phyloP scores from a whole-genome alignment of 768 basidiomycete species.

The Hydnomerulius pinastri region DNA sequence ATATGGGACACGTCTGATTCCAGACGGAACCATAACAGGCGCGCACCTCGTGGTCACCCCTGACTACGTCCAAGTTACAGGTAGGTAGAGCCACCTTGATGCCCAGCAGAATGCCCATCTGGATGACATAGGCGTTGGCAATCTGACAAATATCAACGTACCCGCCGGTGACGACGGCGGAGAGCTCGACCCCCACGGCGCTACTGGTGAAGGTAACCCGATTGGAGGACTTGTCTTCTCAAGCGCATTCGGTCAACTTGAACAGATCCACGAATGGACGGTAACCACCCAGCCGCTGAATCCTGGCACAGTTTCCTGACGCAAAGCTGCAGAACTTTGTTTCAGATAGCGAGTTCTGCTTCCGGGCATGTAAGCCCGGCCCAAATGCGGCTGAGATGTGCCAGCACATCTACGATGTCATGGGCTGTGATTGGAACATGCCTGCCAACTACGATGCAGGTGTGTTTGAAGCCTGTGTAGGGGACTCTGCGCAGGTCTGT shows the following conservation, averaged over 20 bases:
- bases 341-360: conserved; percentile 61
- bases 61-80: conserved; percentile 75
- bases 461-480: conserved; percentile 52
- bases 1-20: conserved; percentile 68
- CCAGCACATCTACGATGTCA: conserved; percentile 57
- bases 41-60: conserved; percentile 73
- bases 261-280: conserved; percentile 76
- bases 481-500: conserved; percentile 50
- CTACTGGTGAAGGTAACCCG: conserved; percentile 57
- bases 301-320: conserved; percentile 12
- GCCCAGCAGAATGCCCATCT: conserved; percentile 19
- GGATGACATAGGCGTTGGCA: conserved; percentile 55
- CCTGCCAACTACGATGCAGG: conserved; percentile 49
- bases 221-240: conserved; percentile 76
- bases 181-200: conserved; percentile 72
- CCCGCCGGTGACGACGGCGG: conserved; percentile 60
- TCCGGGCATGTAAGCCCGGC: conserved; percentile 65
- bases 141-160: conserved; percentile 67
- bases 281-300: conserved; percentile 29
- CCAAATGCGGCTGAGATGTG: conserved; percentile 53
- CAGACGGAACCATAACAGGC: conserved; percentile 66
- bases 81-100: conserved; percentile 30
- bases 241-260: conserved; percentile 56
- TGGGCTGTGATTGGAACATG: conserved; percentile 68
- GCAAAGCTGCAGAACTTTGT: conserved; percentile 55